Evolutionary conservation across 2,329 filamentous ascomycete species (phyloP).

Genomic region (Rachicladosporium sp.): DNA sequence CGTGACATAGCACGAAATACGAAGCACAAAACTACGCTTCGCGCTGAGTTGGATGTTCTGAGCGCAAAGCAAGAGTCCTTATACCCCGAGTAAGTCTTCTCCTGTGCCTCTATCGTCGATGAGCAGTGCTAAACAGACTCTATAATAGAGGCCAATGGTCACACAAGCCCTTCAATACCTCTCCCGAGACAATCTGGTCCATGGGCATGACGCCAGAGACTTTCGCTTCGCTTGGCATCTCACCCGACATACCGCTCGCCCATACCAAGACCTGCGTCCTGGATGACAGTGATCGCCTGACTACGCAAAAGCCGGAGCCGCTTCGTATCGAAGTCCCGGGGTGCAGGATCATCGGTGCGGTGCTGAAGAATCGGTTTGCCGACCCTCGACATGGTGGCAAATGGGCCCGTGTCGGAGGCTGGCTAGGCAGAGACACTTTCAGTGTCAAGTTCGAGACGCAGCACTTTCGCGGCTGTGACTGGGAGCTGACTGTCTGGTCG

Average conservation of each 20-base stretch:
- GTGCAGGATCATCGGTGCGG: conserved; percentile 4
- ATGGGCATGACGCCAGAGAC: conserved; percentile 1
- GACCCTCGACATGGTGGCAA: conserved; percentile 4
- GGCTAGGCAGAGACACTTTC: conserved; percentile 3
- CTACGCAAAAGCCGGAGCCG: conserved; percentile 2
- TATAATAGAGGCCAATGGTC: conserved; percentile 1
- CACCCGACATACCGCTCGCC: background rate
- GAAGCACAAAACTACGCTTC: no score
- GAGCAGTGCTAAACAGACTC: no score
- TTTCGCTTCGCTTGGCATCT: background rate
- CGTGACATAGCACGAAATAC: no score
- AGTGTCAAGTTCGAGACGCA: conserved; percentile 5
- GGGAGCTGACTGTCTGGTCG: conserved; percentile 2
- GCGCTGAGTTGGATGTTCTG: no score
- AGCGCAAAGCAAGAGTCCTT: no score
- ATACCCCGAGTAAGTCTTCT: no score
- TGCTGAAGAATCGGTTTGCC: conserved; percentile 2
- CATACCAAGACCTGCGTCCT: conserved; percentile 1
- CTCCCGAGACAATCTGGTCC: conserved; percentile 1
- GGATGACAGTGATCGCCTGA: background rate
- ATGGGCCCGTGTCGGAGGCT: conserved; percentile 2
- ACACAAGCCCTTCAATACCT: conserved; percentile 2
- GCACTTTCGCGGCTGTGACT: conserved; percentile 3
- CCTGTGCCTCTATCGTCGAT: no score
- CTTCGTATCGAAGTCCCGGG: conserved; percentile 1